Conservation (phyloP, 1,284 basidiomycete species). For the Trichosporon ovoides region DNA sequence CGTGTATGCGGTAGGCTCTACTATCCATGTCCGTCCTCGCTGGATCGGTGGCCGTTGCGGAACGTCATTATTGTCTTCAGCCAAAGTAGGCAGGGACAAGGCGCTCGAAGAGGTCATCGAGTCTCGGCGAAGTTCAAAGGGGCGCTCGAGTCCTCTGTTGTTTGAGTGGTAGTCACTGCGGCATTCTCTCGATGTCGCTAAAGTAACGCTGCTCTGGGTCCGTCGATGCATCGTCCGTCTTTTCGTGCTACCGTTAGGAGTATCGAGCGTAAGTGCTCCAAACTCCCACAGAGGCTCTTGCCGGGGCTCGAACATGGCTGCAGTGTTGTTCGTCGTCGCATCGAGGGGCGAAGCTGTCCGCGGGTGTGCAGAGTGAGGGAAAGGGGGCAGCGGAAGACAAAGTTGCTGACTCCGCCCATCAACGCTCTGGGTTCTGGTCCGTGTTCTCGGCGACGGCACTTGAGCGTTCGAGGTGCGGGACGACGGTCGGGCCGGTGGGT, state of each 20-base stretch:
- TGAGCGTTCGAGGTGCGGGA: not conserved
- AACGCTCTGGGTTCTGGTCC: not conserved
- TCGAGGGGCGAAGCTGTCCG: not conserved
- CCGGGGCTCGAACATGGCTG: not conserved
- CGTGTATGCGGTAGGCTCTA: not conserved
- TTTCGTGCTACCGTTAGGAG: not conserved
- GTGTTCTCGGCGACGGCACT: not conserved
- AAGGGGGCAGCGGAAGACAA: not conserved
- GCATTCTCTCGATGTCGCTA: constrained; percentile 1
- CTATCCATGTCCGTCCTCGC: not conserved
- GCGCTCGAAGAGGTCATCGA: not conserved
- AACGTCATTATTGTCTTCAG: not conserved
- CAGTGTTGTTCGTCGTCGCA: not conserved
- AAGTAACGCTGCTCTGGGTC: not conserved
- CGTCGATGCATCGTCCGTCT: constrained; percentile 1
- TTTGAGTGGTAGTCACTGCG: not conserved
- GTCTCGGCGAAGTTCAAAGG: not conserved
- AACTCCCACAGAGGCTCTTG: constrained; percentile 1
- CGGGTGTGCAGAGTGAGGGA: not conserved
- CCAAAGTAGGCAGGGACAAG: not conserved
- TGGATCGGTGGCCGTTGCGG: not conserved
- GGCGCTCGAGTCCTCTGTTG: not conserved
- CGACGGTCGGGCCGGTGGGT: not conserved
- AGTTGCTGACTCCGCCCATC: not conserved
- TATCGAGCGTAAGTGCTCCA: not conserved